Evolutionary conservation across 768 basidiomycete genomes (phyloP), one percentile per base, ranked within the genome.

Genomic region (Zangia roseola): DNA sequence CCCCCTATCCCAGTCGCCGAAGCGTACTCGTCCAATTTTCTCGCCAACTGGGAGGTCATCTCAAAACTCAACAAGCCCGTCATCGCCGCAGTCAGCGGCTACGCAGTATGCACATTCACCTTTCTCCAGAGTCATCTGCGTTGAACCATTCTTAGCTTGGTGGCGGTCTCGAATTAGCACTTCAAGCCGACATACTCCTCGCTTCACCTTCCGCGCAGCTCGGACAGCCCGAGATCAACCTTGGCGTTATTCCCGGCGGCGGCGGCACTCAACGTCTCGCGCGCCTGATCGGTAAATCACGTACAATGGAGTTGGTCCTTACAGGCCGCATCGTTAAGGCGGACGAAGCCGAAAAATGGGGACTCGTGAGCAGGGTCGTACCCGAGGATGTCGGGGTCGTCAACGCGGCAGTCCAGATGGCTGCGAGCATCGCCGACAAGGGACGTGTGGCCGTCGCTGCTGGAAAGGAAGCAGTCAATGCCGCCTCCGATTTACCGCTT

Each of bases 161-260:
- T 10, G 95, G 95, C 33, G 95, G 95, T 31, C 95, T 94, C 61
- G 95, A 99, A 68, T 82, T 99, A 20, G 95, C 95, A 6, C 80
- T 98, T 55, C 92, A 92, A 84, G 91, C 91, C 68, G 95, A 98
- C 72, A 92, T 98, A 67, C 86, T 97, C 62, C 82, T 97, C 41
- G 91, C 86, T 16, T 88, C 92, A 6, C 88, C 91, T 2, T 91
- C 81, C 10, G 95, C 95, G 16, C 83, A 84, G 58, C 97, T 99
- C 57, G 93, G 93, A 16, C 95, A 97, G 65, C 95, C 95, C 16
- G 95, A 98, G 67, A 93, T 99, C 69, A 94, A 90, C 63, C 78
- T 97, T 25, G 95, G 94, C 45, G 85, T 91, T 52, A 97, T 97
- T 63, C 94, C 94, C 14, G 94, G 94, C 4, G 92, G 88, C 9